Base-by-base conservation (phyloP, 2,329 filamentous ascomycete species). In the Botryotinia narcissicola region DNA sequence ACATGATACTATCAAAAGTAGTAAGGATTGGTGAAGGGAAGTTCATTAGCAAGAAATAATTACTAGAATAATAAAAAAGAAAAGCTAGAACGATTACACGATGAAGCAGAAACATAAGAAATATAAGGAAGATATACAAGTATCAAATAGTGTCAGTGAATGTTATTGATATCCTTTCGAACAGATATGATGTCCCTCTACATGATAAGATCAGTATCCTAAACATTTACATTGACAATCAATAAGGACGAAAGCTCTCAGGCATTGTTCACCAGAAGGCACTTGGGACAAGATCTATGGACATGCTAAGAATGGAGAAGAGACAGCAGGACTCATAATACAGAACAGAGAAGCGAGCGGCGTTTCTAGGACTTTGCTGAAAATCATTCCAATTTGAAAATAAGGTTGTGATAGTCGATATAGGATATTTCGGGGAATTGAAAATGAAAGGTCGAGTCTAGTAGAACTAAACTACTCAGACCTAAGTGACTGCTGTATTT, bases 121-220 rank as follows among this genome's bases (percentile, higher is more conserved):
- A 40, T 4, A 40, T 14, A 20, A 42, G 9, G 20, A 29, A 29
- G 16, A 63, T 29, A 20, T 9, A 62, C 22, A 64, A 44, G 40
- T 46, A 16, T 6, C 10, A 14, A 12, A 22, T 25, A 44, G 2
- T 46, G 18, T 14, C n/a, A 32, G n/a, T 44, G 18, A 64, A 25
- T 46, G 6, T 63, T 29, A 7, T 44, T 22, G 40, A 22, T 16
- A 86, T 90, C 74, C 78, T 84, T 14, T 84, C 93, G 78, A 85
- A 89, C 25, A 84, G 84, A 22, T 94, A 94, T 79, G 86, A 86
- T 0, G 94, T 94, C 75, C 92, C 92, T 0, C 84, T 94, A 0
- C 92, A 91, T 75, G 90, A 93, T 78, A 91, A 92, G 16, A 89
- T 92, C 25, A 91, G 88, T 10, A 89, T 94, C 0, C 90, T 91